Percentiles rank a stretch among this genome's conserved stretches.
phyloP scores from a whole-genome alignment of 768 basidiomycete genomes.

The Rhodotorula toruloides region DNA sequence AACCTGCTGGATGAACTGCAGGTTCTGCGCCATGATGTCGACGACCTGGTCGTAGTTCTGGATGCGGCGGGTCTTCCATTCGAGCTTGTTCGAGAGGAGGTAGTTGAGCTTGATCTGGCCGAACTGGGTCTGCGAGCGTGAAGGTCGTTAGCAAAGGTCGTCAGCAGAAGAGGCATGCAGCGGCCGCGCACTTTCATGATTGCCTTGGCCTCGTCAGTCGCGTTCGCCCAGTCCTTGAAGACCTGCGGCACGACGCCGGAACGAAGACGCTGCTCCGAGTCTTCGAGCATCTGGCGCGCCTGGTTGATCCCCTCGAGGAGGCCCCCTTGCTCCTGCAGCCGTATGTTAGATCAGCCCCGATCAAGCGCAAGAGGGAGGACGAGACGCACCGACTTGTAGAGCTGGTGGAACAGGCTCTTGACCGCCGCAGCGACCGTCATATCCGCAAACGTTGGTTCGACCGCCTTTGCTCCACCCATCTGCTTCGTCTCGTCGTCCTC shows the following conservation, averaged over 20 bases:
- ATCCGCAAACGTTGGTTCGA: conserved; percentile 34
- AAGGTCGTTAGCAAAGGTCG: too few relatives aligned
- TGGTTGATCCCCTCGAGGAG: conserved; percentile 21
- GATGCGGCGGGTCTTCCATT: conserved; percentile 39
- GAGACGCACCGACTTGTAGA: conserved; percentile 28
- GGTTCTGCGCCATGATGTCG: conserved; percentile 34
- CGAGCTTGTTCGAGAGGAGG: conserved; percentile 27
- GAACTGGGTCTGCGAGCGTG: conserved; percentile 35
- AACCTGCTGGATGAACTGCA: conserved; percentile 26
- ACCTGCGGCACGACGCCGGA: conserved; percentile 27
- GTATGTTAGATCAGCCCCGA: too few relatives aligned
- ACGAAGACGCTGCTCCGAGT: conserved; percentile 15
- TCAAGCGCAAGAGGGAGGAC: background rate
- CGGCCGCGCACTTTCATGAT: conserved; percentile 31
- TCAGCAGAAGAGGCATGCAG: too few relatives aligned
- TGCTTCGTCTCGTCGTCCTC: conserved; percentile 1
- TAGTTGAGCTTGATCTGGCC: conserved; percentile 39
- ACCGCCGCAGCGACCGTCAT: conserved; percentile 24
- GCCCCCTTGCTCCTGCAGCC: conserved; percentile 24
- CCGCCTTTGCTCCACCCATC: conserved; percentile 3
- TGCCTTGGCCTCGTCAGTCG: conserved; percentile 36
- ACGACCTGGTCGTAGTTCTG: conserved; percentile 27
- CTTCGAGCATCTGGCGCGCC: background rate
- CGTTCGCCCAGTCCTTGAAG: conserved; percentile 36
- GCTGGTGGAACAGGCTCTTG: conserved; percentile 29